These are phyloP conservation scores for Psilocybe tampanensis DNA, from an alignment of 768 basidiomycete species.

Conservation along the genomic window DNA sequence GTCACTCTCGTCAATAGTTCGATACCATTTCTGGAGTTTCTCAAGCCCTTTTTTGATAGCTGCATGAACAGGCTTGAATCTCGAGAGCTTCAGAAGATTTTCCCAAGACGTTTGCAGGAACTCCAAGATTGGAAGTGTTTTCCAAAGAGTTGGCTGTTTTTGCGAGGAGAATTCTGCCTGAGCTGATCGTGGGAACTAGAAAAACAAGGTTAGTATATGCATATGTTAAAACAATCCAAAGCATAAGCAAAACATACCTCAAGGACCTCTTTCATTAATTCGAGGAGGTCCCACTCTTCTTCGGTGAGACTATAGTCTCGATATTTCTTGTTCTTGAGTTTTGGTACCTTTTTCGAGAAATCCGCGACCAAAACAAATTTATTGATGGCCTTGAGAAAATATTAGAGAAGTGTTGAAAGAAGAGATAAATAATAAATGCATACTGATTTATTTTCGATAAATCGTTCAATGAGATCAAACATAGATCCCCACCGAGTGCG, in stretches of 20 bases:
- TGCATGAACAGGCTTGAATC: not conserved
- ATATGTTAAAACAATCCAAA: not conserved
- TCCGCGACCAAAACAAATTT: not conserved
- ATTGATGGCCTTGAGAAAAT: conserved; percentile 1
- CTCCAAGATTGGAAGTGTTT: conserved; percentile 5
- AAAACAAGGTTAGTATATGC: not conserved
- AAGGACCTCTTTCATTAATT: conserved; percentile 1
- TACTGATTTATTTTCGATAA: not conserved
- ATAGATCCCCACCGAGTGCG: conserved; percentile 4
- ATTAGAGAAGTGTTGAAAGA: not conserved
- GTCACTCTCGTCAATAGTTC: not conserved
- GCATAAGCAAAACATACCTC: not conserved
- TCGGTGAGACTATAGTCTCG: not conserved
- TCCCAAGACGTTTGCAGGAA: not conserved
- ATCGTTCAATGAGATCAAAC: not conserved
- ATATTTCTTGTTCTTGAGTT: not conserved
- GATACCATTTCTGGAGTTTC: conserved; percentile 2
- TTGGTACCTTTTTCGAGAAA: not conserved
- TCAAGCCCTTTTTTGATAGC: conserved; percentile 1
- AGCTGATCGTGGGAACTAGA: not conserved
- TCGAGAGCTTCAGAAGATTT: not conserved
- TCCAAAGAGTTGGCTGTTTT: not conserved
- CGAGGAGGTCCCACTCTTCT: not conserved
- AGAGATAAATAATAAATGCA: not conserved
- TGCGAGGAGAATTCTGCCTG: not conserved